Conservation (phyloP, 164 flowering plant species). For the Magnolia sinica region DNA sequence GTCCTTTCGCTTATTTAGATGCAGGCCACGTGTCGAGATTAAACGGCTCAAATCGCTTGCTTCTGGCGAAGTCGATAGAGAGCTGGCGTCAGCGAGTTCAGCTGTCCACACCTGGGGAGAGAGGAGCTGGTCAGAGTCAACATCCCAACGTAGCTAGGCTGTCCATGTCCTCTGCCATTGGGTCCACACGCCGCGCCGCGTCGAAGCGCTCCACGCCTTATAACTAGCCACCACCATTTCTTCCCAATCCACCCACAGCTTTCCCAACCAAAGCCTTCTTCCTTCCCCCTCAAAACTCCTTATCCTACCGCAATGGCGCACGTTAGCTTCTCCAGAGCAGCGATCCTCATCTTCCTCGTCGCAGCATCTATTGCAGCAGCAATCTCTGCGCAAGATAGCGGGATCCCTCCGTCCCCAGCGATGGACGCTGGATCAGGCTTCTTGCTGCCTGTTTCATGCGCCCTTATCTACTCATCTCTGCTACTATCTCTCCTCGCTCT, state of each 20-base stretch:
- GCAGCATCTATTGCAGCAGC: neutral
- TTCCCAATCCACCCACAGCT: neutral
- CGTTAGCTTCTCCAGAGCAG: neutral
- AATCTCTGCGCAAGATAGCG: neutral
- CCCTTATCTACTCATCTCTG: neutral
- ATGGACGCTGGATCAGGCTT: constrained; percentile 3
- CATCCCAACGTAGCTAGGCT: neutral
- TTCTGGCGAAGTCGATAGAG: neutral
- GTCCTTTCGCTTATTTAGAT: neutral
- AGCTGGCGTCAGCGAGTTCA: neutral
- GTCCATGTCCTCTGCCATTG: neutral
- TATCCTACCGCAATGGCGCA: neutral
- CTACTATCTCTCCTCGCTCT: neutral
- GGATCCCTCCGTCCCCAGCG: neutral
- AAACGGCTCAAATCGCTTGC: neutral
- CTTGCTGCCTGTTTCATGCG: neutral
- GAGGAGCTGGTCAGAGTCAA: neutral
- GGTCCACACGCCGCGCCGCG: neutral
- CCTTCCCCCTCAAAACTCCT: neutral
- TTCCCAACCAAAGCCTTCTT: neutral
- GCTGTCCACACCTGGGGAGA: neutral
- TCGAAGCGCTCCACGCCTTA: neutral
- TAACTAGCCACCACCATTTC: neutral
- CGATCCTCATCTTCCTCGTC: neutral
- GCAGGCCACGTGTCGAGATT: neutral